Evolutionary conservation across 306 rosid genomes (phyloP), one percentile per base, ranked within the genome.

Genomic region (Vachellia pachyceras): DNA sequence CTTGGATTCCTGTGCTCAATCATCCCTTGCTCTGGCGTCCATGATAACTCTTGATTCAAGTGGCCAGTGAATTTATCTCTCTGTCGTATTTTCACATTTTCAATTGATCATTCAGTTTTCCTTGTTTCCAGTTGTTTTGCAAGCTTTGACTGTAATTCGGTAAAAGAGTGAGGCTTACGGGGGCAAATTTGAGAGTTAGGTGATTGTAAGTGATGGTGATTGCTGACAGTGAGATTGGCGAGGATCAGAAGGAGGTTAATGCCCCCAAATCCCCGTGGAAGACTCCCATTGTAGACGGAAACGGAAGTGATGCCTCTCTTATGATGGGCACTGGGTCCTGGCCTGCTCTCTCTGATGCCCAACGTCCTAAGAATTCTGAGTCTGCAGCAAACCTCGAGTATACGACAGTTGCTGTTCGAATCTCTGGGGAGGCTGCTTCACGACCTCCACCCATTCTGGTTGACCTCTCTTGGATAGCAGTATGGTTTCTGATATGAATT

Each of bases 201-300:
- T 79, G 37, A 61, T 81, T 80, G 78, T 78, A 50, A 84, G 88
- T 78, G 76, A 93, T 95, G 96, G 91, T 91, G 83, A 89, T 77
- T 91, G 96, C 86, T 72, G 99, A 93, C 12, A 88, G 77, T 84
- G 94, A 92, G 79, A 83, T 79, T 88, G 74, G 79, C 61, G 90
- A 84, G 68, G 85, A 82, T 84, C 86, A 73, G 77, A 92, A 84
- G 84, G 97, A 87, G 73, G 69, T 75, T 61, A 84, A 55, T 82
- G 97, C 76, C 23, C 95, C 94, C 12, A 91, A 87, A 88, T 91
- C 97, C 10, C 94, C 99, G 2, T 95, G 98, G 98, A 95, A 90
- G 85, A 91, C 93, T 22, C 93, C 91, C 5, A 52, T 47, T 10
- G 72, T 74, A 37, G 92, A 82, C 57, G 92, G 82, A 71, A 86